Conservation (phyloP, 441 rosid species). For the Mallotus repandus region DNA sequence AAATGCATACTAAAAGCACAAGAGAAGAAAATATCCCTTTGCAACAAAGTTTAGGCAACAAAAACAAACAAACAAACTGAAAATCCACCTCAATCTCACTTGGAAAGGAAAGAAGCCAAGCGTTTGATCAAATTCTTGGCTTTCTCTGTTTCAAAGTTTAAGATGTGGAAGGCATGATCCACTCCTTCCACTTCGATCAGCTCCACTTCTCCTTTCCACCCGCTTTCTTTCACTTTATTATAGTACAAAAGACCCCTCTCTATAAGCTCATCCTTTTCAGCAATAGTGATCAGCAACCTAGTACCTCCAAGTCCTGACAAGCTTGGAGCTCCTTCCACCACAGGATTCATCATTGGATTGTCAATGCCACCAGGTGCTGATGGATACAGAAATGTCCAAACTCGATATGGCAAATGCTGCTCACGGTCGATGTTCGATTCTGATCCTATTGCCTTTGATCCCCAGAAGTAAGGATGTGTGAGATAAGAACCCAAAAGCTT, state of each 20-base stretch:
- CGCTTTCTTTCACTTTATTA: conserved; percentile 24
- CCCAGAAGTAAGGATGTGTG: conserved; percentile 42
- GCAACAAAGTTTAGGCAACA: background rate
- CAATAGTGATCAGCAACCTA: conserved; percentile 30
- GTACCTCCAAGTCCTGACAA: conserved; percentile 16
- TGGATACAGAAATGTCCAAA: conserved; percentile 31
- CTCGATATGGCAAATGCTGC: background rate
- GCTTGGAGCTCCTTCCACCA: conserved; percentile 25
- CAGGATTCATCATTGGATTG: conserved; percentile 35
- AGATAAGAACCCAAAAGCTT: conserved; percentile 26
- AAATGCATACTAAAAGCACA: no score
- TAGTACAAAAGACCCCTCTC: conserved; percentile 28
- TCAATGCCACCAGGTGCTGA: conserved; percentile 23
- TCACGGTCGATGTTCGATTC: conserved; percentile 24
- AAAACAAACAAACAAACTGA: background rate
- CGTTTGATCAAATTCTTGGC: conserved; percentile 3
- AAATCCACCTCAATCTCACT: background rate
- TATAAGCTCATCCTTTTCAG: conserved; percentile 34
- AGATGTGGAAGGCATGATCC: conserved; percentile 20
- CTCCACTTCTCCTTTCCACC: conserved; percentile 33
- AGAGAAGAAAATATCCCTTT: no score
- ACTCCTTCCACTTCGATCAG: conserved; percentile 29
- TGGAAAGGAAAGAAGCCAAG: conserved; percentile 6
- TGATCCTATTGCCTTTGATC: conserved; percentile 29
- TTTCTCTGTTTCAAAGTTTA: background rate